Base-by-base conservation (phyloP, 2,329 filamentous ascomycete species). In the Monosporascus sp. region DNA sequence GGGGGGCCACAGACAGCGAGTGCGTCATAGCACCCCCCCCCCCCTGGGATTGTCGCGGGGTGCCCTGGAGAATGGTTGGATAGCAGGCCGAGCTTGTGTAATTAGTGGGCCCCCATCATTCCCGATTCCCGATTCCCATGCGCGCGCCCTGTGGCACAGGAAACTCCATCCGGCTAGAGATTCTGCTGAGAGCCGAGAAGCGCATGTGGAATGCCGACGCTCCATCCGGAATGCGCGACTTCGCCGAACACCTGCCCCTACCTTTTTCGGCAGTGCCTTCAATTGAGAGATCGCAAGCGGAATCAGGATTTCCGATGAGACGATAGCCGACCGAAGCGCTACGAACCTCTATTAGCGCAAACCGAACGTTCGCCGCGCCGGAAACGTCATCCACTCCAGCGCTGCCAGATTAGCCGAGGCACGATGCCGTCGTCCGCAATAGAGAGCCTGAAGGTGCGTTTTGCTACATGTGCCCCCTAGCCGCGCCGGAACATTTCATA, bases 391-490 rank as follows among this genome's bases (percentile, higher is more conserved):
- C 39, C 9, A 11, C 39, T 20, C 39, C 39, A 18, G 18, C 39
- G 18, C 18, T 11, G 18, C 6, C 17, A 8, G 22, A n/a, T 22
- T 45, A 50, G 48, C 48, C 37, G 48, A 50, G 48, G 48, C 38
- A 50, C 48, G 8, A 24, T 17, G 48, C 3, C 35, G 5, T 17
- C 35, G 20, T 14, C 35, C 27, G 37, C 31, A 37, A 18, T 24
- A 43, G 39, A 15, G 22, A 20, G 39, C 18, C 17, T 43, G 17
- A 56, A 56, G 52, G 56, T 58, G 41, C 38, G 56, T 31, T 18
- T 17, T 38, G 20, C 5, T 35, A 35, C 31, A 1, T 35, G 9
- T 35, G 1, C 31, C 31, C 31, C 31, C 31, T 35, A 35, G 11
- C 31, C 31, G 9, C 11, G 31, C 31, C 31, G 31, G 38, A 18